These are phyloP conservation scores for Phytophthora tentaculata DNA, from an alignment of 352 stramenopile genomes.

Conservation along the genomic window DNA sequence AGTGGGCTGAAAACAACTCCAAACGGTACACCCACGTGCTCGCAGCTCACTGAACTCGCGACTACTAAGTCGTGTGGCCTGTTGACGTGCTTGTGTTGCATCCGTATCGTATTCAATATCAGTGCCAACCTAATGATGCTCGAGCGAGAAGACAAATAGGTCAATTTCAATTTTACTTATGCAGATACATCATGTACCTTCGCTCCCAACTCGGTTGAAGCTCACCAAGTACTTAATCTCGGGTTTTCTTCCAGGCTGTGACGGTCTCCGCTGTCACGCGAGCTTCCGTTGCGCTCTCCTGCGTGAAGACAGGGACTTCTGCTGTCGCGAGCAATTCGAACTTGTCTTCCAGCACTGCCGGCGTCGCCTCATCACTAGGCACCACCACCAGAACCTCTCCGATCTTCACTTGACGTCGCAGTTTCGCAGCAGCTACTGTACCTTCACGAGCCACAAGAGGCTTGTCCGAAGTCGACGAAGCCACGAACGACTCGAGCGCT, in stretches of 20 bases:
- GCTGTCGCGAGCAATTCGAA: conserved; percentile 55
- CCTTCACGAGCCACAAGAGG: conserved; percentile 47
- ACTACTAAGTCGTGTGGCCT: not conserved
- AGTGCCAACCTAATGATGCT: not conserved
- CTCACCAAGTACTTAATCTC: conserved; percentile 33
- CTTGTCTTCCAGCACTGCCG: conserved; percentile 36
- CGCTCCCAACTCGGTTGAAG: not conserved
- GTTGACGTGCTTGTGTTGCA: not conserved
- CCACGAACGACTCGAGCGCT: conserved; percentile 63
- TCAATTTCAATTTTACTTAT: conserved; percentile 18
- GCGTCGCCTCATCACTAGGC: conserved; percentile 41
- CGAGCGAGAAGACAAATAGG: conserved; percentile 1
- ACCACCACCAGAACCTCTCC: conserved; percentile 71
- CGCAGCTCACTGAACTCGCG: conserved; percentile 15
- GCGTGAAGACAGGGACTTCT: conserved; percentile 59
- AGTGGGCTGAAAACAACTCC: conserved; percentile 55
- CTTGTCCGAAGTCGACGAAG: conserved; percentile 35
- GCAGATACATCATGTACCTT: not conserved
- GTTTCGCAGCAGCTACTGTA: conserved; percentile 44
- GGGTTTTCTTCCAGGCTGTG: conserved; percentile 55
- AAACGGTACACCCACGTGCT: conserved; percentile 61
- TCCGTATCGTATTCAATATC: not conserved
- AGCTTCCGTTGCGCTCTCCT: conserved; percentile 56
- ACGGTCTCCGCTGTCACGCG: conserved; percentile 51
- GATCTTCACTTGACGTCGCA: conserved; percentile 59